Base-by-base conservation (phyloP, 768 basidiomycete species). In the Podaxis pistillaris region DNA sequence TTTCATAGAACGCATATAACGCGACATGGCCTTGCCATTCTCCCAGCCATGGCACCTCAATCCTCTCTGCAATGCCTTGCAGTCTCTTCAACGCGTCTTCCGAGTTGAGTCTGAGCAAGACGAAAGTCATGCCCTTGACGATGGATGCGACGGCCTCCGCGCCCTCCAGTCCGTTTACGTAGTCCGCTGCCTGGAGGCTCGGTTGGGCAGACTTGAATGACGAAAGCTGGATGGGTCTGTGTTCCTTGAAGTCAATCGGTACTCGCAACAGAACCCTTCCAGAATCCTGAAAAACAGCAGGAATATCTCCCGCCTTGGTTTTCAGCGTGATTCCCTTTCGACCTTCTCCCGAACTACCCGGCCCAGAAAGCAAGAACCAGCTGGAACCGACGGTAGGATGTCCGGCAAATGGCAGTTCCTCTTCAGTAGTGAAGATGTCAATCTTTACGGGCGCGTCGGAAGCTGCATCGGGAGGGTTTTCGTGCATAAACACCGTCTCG, bases 41-140 rank as follows among this genome's bases (percentile, higher is more conserved):
- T 1, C 77, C 79, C 0, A 80, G 63, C 49, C 68, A 67, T 1
- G 74, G 71, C 0, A 73, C 65, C 1, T 52, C 19, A 17, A 78
- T 49, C 8, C 69, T 67, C 40, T 69, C 67, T 0, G 72, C 64
- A 15, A 70, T 69, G 0, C 71, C 68, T 60, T 73, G 70, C 40
- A 80, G 19, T 7, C 69, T 71, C 19, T 64, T 69, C 11, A 82
- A 68, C 9, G 78, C 78, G 19, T 78, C 75, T 53, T 77, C 75
- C 1, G 77, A 78, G 0, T 71, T 66, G 7, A 81, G 65, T 55
- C 74, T 67, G 13, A 81, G 60, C 1, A 81, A 68, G 11, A 81
- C 57, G 64, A 79, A 81, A 0, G 76, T 76, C 77, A 82, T 81
- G 6, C 80, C 80, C 64, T 79, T 80, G 8, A 82, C 81, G 52